Conservation (phyloP, 2,329 filamentous ascomycete genomes). For the Cordyceps militaris region DNA sequence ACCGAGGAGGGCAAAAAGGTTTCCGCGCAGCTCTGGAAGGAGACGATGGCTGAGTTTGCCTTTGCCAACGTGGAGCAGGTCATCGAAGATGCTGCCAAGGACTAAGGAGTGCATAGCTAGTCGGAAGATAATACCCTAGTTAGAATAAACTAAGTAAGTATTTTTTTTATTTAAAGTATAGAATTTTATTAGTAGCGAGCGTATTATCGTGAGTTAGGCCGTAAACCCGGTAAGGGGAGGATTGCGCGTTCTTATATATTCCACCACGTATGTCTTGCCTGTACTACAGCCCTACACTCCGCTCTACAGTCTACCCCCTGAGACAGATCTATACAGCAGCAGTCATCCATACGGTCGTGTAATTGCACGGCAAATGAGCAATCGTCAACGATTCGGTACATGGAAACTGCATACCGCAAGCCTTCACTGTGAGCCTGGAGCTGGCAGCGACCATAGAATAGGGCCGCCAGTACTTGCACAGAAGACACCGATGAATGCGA, state of each 20-base stretch:
- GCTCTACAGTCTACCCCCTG: background rate
- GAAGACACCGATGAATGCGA: background rate
- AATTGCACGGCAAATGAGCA: background rate
- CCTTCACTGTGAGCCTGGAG: background rate
- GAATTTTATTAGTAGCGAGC: too few species aligned
- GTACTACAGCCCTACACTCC: background rate
- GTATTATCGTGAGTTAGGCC: too few species aligned
- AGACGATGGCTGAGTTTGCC: constrained; percentile 16
- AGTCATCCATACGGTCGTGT: background rate
- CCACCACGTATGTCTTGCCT: background rate
- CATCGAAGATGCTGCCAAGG: too few species aligned
- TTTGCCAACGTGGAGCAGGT: constrained; percentile 14
- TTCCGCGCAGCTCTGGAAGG: constrained; percentile 6
- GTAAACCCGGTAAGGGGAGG: too few species aligned
- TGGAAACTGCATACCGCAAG: background rate
- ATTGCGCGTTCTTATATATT: background rate
- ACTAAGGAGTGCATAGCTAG: too few species aligned
- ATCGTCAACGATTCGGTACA: background rate
- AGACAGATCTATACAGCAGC: background rate
- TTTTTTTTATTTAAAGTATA: too few species aligned
- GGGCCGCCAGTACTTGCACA: background rate
- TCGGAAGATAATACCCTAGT: too few species aligned
- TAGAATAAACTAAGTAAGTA: too few species aligned
- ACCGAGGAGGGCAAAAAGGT: constrained; percentile 12
- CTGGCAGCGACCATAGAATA: background rate